phyloP scores from a whole-genome alignment of 805 yeast genomes.

The Yamadazyma scolyti region DNA sequence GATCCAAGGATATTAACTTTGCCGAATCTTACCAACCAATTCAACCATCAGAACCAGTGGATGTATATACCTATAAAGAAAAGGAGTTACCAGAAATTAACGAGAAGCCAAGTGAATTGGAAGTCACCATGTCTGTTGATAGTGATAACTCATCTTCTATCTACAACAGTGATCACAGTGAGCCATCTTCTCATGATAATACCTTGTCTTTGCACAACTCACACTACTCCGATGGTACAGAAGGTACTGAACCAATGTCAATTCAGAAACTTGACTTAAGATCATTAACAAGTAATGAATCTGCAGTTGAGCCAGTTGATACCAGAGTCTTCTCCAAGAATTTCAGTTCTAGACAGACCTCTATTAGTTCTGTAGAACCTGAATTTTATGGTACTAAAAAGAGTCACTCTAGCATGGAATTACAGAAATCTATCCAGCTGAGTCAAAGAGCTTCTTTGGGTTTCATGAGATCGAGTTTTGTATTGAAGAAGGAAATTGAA shows the following conservation, averaged over 20 bases:
- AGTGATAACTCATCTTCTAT: conserved; percentile 27
- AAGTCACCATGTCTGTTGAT: no score
- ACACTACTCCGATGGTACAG: conserved; percentile 23
- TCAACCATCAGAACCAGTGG: conserved; percentile 1
- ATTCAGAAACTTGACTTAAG: conserved; percentile 9
- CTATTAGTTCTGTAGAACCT: conserved; percentile 12
- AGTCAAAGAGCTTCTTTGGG: conserved; percentile 36
- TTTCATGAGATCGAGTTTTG: conserved; percentile 40
- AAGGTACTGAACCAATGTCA: conserved; percentile 15
- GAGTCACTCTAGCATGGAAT: conserved; percentile 4
- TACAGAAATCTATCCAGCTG: conserved; percentile 14
- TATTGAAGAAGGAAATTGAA: conserved; percentile 40
- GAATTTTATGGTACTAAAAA: conserved; percentile 12
- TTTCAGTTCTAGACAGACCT: conserved; percentile 11
- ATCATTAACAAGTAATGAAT: conserved; percentile 10
- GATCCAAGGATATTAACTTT: conserved; percentile 1
- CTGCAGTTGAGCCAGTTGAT: conserved; percentile 1
- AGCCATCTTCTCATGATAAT: conserved; percentile 15
- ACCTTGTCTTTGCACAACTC: conserved; percentile 35
- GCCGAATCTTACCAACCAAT: no score
- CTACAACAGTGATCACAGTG: conserved; percentile 24
- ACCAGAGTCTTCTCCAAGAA: conserved; percentile 11
- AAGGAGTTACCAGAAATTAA: conserved; percentile 3
- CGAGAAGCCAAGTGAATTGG: conserved; percentile 13
- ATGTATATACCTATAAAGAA: no score